Conservation (phyloP, 2,329 filamentous ascomycete genomes). For the Diaporthe capsici region DNA sequence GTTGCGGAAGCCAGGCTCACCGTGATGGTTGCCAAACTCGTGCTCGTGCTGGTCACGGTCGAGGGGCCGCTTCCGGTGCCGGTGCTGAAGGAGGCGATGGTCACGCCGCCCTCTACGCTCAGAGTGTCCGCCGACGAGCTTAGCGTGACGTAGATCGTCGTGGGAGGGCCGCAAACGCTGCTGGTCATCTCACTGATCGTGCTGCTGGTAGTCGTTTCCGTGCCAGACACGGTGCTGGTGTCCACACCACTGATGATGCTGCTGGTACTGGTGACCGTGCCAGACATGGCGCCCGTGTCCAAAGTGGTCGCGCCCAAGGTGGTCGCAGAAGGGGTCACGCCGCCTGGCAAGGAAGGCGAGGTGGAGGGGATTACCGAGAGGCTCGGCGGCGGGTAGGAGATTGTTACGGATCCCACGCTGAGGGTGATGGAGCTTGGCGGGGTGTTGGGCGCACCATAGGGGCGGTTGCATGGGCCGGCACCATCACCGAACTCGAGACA, state of each 20-base stretch:
- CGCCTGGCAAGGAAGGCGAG: background rate
- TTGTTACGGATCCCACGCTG: constrained; percentile 22
- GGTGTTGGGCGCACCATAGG: constrained; percentile 39
- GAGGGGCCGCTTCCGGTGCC: background rate
- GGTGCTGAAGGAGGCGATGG: constrained; percentile 2
- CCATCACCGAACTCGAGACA: constrained; percentile 41
- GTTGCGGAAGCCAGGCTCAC: constrained; percentile 16
- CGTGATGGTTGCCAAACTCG: constrained; percentile 35
- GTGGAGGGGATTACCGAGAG: background rate
- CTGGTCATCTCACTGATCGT: background rate
- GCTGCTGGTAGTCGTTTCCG: background rate
- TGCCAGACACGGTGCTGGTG: background rate
- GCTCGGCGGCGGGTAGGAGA: background rate
- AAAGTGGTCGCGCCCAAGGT: constrained; percentile 11
- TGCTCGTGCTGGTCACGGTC: constrained; percentile 36
- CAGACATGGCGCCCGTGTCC: constrained; percentile 25
- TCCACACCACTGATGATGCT: background rate
- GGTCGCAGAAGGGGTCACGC: constrained; percentile 20
- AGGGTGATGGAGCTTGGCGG: constrained; percentile 30
- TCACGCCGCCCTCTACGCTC: constrained; percentile 18
- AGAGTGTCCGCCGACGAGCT: constrained; percentile 16
- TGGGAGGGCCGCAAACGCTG: constrained; percentile 16
- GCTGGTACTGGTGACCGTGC: background rate
- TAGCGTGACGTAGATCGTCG: constrained; percentile 36
- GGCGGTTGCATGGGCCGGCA: constrained; percentile 38